Evolutionary conservation across 352 stramenopile genomes (phyloP).

Genomic region (Saprolegnia diclina): DNA sequence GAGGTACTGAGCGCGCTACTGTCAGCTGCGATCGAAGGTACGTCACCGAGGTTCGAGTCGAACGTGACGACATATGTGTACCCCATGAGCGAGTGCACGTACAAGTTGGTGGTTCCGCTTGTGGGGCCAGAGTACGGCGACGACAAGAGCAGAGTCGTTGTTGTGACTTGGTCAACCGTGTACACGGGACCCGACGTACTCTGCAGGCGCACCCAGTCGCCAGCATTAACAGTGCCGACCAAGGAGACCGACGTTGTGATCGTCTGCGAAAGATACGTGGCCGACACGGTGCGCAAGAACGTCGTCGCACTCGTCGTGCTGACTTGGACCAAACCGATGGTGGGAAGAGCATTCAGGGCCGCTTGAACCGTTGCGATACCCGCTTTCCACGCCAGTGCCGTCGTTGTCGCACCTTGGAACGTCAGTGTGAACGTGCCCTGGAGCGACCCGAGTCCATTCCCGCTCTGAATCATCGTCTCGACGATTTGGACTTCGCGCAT

Average conservation of each 20-base stretch:
- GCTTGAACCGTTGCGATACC: constrained; percentile 73
- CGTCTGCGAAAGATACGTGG: constrained; percentile 76
- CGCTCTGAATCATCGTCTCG: constrained; percentile 55
- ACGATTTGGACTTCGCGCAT: constrained; percentile 89
- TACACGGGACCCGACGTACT: constrained; percentile 80
- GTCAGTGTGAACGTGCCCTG: constrained; percentile 70
- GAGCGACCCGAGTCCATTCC: constrained; percentile 35
- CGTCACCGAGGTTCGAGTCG: constrained; percentile 65
- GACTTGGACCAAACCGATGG: constrained; percentile 81
- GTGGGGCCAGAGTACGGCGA: constrained; percentile 72
- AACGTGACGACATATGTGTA: constrained; percentile 74
- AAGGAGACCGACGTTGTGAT: constrained; percentile 59
- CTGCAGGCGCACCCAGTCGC: constrained; percentile 91
- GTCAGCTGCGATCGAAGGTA: constrained; percentile 51
- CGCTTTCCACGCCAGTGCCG: constrained; percentile 50
- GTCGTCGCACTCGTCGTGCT: constrained; percentile 83
- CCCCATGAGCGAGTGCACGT: constrained; percentile 62
- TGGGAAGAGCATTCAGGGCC: constrained; percentile 72
- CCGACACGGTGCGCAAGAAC: constrained; percentile 52
- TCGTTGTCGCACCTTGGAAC: constrained; percentile 58
- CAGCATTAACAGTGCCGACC: constrained; percentile 52
- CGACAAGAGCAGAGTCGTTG: constrained; percentile 77
- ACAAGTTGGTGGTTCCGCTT: constrained; percentile 53
- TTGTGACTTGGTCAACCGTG: constrained; percentile 59
- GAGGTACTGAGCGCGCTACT: constrained; percentile 37